phyloP scores from a whole-genome alignment of 257 asterid species.

The Nicotiana undulata region DNA sequence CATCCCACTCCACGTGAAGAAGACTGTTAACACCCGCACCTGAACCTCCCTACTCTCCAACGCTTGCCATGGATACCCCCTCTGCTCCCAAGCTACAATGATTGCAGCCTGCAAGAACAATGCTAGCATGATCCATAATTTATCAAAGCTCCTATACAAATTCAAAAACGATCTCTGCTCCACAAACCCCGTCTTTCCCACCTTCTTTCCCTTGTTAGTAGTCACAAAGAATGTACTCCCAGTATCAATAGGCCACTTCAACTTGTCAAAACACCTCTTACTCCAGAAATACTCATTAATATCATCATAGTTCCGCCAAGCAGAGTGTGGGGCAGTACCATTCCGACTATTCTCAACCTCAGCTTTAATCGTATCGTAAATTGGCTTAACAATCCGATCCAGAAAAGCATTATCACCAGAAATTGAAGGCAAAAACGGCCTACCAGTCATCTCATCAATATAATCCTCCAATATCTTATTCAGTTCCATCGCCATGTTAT shows the following conservation, averaged over 20 bases:
- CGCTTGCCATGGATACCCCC: constrained; percentile 73
- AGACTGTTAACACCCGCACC: constrained; percentile 72
- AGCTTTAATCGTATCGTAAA: constrained; percentile 64
- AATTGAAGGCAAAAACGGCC: constrained; percentile 76
- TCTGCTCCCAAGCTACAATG: constrained; percentile 79
- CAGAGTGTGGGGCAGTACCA: constrained; percentile 96
- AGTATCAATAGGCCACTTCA: constrained; percentile 84
- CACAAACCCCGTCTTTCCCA: constrained; percentile 96
- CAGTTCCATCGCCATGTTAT: constrained; percentile 91
- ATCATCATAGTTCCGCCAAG: constrained; percentile 96
- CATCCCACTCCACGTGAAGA: constrained; percentile 81
- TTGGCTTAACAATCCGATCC: constrained; percentile 67
- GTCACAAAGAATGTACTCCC: constrained; percentile 87
- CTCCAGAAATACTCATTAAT: constrained; percentile 96
- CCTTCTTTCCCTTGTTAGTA: constrained; percentile 69
- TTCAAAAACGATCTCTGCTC: constrained; percentile 97
- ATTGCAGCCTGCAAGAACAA: constrained; percentile 84
- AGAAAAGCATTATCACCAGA: constrained; percentile 82
- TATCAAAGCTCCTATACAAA: constrained; percentile 84
- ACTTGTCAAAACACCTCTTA: constrained; percentile 83
- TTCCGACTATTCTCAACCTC: constrained; percentile 83
- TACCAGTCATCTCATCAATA: constrained; percentile 89
- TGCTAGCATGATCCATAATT: constrained; percentile 86
- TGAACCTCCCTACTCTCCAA: constrained; percentile 55
- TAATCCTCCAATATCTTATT: constrained; percentile 87